A percentile compares a stretch with the other conserved stretches of the same genome.
These are phyloP conservation scores for Geranium incanum DNA, from an alignment of 441 rosid species.

Conservation along the genomic window DNA sequence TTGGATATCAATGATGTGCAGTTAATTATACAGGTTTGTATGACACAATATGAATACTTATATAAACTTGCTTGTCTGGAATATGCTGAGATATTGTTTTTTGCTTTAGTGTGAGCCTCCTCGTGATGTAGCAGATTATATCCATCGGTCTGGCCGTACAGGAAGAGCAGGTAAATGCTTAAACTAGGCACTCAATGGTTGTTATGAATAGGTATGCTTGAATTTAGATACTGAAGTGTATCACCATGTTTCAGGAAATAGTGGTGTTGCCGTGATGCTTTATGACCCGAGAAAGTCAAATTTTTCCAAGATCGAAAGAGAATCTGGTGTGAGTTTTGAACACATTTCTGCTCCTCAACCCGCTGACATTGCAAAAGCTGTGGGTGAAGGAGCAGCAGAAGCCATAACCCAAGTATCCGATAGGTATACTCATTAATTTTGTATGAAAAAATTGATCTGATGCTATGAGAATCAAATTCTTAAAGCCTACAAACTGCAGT, in stretches of 20 bases:
- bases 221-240: slow-evolving; percentile 16
- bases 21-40: slow-evolving; percentile 76
- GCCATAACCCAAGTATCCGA: slow-evolving; percentile 65
- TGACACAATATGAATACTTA: background rate
- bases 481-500: slow-evolving; percentile 37
- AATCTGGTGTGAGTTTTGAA: slow-evolving; percentile 86
- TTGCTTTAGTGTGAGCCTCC: slow-evolving; percentile 84
- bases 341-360: slow-evolving; percentile 70
- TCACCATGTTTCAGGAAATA: slow-evolving; percentile 47
- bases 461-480: background rate
- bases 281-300: slow-evolving; percentile 67
- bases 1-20: slow-evolving; percentile 94
- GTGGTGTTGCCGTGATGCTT: slow-evolving; percentile 87
- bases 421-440: slow-evolving; percentile 36
- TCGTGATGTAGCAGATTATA: slow-evolving; percentile 87
- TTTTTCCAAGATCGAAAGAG: slow-evolving; percentile 63
- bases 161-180: slow-evolving; percentile 73
- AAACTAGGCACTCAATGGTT: slow-evolving; percentile 1
- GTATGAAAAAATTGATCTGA: slow-evolving; percentile 3
- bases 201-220: slow-evolving; percentile 9
- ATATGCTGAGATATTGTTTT: slow-evolving; percentile 11
- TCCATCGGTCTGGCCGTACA: slow-evolving; percentile 94
- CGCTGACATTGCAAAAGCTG: slow-evolving; percentile 68
- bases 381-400: slow-evolving; percentile 65
- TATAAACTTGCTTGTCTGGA: background rate